Conservation (phyloP, 306 rosid species). For the Dryas alaskensis region DNA sequence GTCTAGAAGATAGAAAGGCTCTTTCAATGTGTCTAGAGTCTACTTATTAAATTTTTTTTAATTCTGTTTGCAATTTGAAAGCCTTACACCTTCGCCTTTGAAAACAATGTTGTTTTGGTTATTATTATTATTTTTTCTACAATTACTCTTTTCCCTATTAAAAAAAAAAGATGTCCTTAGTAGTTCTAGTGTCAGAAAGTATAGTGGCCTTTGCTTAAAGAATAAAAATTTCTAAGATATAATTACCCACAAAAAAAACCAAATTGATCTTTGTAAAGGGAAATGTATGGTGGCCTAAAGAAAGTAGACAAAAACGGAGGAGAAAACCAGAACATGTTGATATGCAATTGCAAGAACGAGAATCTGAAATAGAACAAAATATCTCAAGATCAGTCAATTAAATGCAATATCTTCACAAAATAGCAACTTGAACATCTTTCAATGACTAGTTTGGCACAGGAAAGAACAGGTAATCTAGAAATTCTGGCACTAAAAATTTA, state of each 20-base stretch:
- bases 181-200: not conserved
- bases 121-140: not conserved
- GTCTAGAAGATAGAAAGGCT: too few species aligned
- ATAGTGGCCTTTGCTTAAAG: not conserved
- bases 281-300: not conserved
- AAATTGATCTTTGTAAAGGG: not conserved
- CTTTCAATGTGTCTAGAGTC: too few species aligned
- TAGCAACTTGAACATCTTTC: not conserved
- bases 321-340: not conserved
- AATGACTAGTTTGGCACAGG: not conserved
- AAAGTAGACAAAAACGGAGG: not conserved
- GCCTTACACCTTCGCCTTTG: too few species aligned
- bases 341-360: not conserved
- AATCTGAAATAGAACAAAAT: slow-evolving; percentile 4
- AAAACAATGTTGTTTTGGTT: not conserved
- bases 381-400: not conserved
- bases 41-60: too few species aligned
- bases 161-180: not conserved
- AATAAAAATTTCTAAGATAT: not conserved
- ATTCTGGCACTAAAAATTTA: not conserved
- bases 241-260: not conserved
- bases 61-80: too few species aligned
- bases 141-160: not conserved
- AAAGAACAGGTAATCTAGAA: not conserved
- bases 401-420: not conserved